Conservation (phyloP, 805 yeast genomes). For the Yamadazyma akitaensis region DNA sequence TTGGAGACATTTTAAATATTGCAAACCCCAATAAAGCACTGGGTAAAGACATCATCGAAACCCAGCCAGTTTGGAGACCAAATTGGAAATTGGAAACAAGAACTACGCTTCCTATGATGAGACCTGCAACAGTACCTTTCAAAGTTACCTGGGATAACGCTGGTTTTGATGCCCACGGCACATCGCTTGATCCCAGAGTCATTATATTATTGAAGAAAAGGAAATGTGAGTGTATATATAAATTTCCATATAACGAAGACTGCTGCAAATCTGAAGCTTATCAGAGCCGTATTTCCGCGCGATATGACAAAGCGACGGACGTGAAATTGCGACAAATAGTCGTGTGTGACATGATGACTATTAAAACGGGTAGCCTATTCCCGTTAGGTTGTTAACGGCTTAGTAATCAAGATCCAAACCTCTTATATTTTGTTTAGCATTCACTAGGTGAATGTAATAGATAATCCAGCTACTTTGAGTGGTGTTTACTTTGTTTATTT, state of each 20-base stretch:
- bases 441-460: neutral
- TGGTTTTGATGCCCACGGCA: slow-evolving; percentile 47
- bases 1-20: slow-evolving; percentile 61
- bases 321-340: slow-evolving; percentile 3
- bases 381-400: neutral
- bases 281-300: neutral
- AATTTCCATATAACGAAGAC: neutral
- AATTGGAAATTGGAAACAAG: slow-evolving; percentile 90
- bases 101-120: slow-evolving; percentile 82
- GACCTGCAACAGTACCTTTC: slow-evolving; percentile 72
- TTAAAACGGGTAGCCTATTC: neutral
- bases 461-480: neutral
- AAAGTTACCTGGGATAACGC: slow-evolving; percentile 63
- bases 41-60: slow-evolving; percentile 97
- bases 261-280: neutral
- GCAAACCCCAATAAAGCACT: slow-evolving; percentile 88
- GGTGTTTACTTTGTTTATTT: neutral
- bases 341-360: slow-evolving; percentile 2
- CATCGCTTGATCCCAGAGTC: neutral
- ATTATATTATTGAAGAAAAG: neutral
- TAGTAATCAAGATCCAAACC: neutral
- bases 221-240: neutral
- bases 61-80: slow-evolving; percentile 98
- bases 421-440: too few species aligned
- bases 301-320: neutral